These are phyloP conservation scores for Heliamphora exappendiculata DNA, from an alignment of 148 eudicot genomes.

Conservation along the genomic window DNA sequence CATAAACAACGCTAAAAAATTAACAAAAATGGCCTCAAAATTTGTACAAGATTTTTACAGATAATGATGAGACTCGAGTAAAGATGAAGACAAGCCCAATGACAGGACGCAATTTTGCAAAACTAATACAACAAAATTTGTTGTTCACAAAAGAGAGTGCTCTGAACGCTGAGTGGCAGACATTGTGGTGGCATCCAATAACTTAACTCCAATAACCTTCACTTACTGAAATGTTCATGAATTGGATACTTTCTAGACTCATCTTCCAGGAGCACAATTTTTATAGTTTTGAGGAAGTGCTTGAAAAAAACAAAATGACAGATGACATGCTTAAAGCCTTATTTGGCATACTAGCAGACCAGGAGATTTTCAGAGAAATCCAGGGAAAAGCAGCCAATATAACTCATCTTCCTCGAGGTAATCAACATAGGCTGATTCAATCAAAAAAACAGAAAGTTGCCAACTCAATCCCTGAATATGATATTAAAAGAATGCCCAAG, in stretches of 20 bases:
- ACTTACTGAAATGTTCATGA: too few species aligned
- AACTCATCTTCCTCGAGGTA: conserved; percentile 17
- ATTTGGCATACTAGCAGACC: conserved; percentile 10
- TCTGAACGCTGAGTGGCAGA: background rate
- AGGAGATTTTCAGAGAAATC: conserved; percentile 13
- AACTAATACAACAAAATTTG: conserved; percentile 12
- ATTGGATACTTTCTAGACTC: too few species aligned
- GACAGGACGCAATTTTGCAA: background rate
- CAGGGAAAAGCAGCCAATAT: conserved; percentile 17
- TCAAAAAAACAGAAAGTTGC: conserved; percentile 22
- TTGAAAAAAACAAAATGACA: conserved; percentile 4
- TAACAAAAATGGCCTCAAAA: conserved; percentile 1
- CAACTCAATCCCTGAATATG: conserved; percentile 14
- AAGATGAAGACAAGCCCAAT: background rate
- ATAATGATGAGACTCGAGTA: background rate
- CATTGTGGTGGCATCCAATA: conserved; percentile 9
- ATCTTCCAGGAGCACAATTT: conserved; percentile 9
- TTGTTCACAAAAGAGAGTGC: background rate
- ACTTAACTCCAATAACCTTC: too few species aligned
- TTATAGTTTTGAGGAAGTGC: conserved; percentile 6
- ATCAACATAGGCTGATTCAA: conserved; percentile 25
- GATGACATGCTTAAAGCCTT: background rate
- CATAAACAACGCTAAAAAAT: background rate
- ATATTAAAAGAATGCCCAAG: conserved; percentile 28
- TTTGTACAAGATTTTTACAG: conserved; percentile 14